Evolutionary conservation across 2,329 filamentous ascomycete species (phyloP).

Genomic region (Orbilia brochopaga): DNA sequence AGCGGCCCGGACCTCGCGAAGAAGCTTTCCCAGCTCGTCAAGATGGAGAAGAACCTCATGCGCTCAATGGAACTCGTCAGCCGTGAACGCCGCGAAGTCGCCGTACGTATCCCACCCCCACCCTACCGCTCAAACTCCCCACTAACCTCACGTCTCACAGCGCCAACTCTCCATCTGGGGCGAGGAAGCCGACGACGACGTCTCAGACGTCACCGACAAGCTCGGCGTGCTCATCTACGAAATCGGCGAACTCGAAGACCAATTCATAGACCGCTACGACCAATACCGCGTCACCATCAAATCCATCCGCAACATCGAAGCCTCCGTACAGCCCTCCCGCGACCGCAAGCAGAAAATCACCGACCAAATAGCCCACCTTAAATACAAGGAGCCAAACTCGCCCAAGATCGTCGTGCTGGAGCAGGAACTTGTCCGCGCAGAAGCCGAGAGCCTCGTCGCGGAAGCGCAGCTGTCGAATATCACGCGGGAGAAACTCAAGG

Average conservation of each 20-base stretch:
- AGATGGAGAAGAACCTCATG: constrained; percentile 99
- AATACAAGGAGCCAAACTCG: constrained; percentile 99
- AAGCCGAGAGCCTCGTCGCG: constrained; percentile 97
- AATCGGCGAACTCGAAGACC: constrained; percentile 96
- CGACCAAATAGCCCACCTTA: constrained; percentile 96
- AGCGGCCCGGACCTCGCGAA: constrained; percentile 83
- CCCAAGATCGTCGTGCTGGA: constrained; percentile 97
- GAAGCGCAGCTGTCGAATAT: constrained; percentile 99
- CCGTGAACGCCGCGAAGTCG: constrained; percentile 96
- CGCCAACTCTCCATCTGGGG: constrained; percentile 99
- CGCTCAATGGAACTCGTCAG: constrained; percentile 94
- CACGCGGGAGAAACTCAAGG: constrained; percentile 98
- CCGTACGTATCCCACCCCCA: constrained; percentile 67
- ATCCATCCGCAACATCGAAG: constrained; percentile 98
- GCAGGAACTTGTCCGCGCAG: constrained; percentile 96
- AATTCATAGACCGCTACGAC: constrained; percentile 98
- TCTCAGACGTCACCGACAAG: constrained; percentile 98
- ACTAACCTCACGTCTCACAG: constrained; percentile 60
- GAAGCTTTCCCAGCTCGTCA: constrained; percentile 96
- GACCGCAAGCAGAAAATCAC: constrained; percentile 99
- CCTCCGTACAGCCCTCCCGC: constrained; percentile 94
- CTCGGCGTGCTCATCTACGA: constrained; percentile 97
- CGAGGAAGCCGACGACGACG: constrained; percentile 92
- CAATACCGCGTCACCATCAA: constrained; percentile 99
- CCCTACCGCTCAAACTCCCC: background rate